Base-by-base conservation (phyloP, 495 filamentous ascomycete genomes). In the Penicillium canescens region DNA sequence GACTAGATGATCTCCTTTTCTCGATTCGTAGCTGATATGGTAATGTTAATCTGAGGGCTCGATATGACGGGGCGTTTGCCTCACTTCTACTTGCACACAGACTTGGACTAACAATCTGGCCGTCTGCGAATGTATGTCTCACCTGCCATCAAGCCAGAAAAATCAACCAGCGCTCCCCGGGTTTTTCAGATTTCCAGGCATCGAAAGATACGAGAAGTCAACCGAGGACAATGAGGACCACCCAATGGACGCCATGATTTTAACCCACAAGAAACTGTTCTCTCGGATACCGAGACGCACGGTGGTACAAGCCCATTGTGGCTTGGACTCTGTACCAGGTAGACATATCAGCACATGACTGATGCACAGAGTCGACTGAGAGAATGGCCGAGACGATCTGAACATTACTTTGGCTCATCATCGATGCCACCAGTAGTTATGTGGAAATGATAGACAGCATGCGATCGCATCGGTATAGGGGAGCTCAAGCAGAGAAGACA, bases 1-100 rank as follows among this genome's bases (percentile, higher is more conserved):
- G 24, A 33, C 42, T 26, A 31, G 12, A 33, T n/a, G 4, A 23
- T 31, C 24, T 31, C 18, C 24, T 16, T 44, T 33, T 44, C 23
- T 44, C 42, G 24, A n/a, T 28, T 44, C 42, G 24, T 44, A 44
- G 24, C 42, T 44, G n/a, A 31, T 33, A 44, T 33, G 26, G 18
- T 18, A 18, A 18, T 18, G 18, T 18, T 18, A 44, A 44, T 44
- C 24, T 16, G 10, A 31, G 16, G 42, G 42, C 42, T 31, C 24
- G 24, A 33, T 6, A 44, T 44, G 5, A 31, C 23, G 24, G 24
- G 24, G n/a, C 24, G 10, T 21, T 10, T 33, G 24, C 42, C 42
- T 44, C 42, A 44, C 42, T 44, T 31, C 24, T 44, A 12, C 42
- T 31, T 44, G n/a, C 24, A 44, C 6, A 33, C 24, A 44, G 24